Base-by-base conservation (phyloP, 2,329 filamentous ascomycete genomes). In the Colletotrichum theobromicola region DNA sequence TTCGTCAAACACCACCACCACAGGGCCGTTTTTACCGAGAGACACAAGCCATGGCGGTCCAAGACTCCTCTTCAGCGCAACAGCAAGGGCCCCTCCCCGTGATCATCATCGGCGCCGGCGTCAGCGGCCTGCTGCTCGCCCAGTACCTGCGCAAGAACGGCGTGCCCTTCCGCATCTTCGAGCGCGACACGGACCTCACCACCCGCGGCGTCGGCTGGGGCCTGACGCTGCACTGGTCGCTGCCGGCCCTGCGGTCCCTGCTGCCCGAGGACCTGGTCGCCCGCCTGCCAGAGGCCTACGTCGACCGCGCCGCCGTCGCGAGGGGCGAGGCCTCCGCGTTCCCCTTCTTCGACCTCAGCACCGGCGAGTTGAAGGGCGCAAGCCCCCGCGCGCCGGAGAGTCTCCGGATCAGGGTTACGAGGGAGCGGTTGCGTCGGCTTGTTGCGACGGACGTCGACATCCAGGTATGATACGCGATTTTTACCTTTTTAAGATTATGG, bases 191-290 rank as follows among this genome's bases (percentile, higher is more conserved):
- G 7, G 85, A 88, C 53, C 83, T 88, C 55, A 83, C 81, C 71
- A 85, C 85, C 32, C 88, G 87, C 35, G 88, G 83, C 24, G 83
- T 86, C 5, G 91, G 91, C 75, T 93, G 91, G 92, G 92, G 90
- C 4, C 83, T 93, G 71, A 93, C 91, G 0, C 83, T 93, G 71
- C 90, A 93, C 79, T 93, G 91, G 91, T 90, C 89, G 6, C 84
- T 92, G 12, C 84, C 88, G 0, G 85, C 85, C 2, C 83, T 93
- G 53, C 84, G 87, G 58, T 79, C 84, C 9, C 83, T 92, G 26
- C 82, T 93, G 32, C 88, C 90, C 0, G 79, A 84, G 0, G 81
- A 87, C 15, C 80, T 91, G 8, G 79, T 86, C 5, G 78, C 79
- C 3, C 84, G 85, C 1, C 80, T 92, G 3, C 84, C 86, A 2